These are phyloP conservation scores for Mycena epipterygia DNA, from an alignment of 768 basidiomycete species.

Conservation along the genomic window DNA sequence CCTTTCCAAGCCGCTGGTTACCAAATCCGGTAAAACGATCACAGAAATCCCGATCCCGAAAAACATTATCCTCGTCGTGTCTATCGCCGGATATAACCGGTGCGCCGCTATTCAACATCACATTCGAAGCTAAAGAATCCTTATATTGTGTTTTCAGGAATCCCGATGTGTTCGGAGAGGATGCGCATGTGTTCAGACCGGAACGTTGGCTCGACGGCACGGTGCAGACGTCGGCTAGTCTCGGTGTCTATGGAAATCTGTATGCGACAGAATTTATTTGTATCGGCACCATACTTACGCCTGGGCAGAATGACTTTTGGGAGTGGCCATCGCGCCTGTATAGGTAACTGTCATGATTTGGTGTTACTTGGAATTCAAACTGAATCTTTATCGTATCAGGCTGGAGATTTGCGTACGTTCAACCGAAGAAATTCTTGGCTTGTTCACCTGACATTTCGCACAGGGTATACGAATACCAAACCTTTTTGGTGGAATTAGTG, in stretches of 20 bases:
- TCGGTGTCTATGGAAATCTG: conserved; percentile 65
- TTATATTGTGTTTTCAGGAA: conserved; percentile 49
- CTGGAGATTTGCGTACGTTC: conserved; percentile 58
- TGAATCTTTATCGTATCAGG: conserved; percentile 37
- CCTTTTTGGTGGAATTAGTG: conserved; percentile 70
- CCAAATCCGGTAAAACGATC: conserved; percentile 58
- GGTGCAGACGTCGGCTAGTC: conserved; percentile 52
- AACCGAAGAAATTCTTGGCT: not conserved
- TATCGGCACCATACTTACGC: not conserved
- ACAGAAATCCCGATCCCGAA: conserved; percentile 62
- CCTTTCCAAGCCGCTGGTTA: conserved; percentile 65
- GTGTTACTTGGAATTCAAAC: not conserved
- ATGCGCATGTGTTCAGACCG: conserved; percentile 67
- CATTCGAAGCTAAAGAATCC: not conserved
- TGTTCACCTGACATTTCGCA: not conserved
- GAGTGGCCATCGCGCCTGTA: conserved; percentile 61
- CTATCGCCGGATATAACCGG: conserved; percentile 71
- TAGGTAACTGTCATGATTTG: conserved; percentile 29
- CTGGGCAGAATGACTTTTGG: conserved; percentile 58
- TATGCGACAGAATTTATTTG: conserved; percentile 40
- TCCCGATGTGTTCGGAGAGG: conserved; percentile 67
- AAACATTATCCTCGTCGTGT: conserved; percentile 64
- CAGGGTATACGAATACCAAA: conserved; percentile 65
- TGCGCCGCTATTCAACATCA: conserved; percentile 27
- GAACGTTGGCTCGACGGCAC: conserved; percentile 65